Conservation (phyloP, 2,329 filamentous ascomycete genomes). For the Fusarium hainanense region DNA sequence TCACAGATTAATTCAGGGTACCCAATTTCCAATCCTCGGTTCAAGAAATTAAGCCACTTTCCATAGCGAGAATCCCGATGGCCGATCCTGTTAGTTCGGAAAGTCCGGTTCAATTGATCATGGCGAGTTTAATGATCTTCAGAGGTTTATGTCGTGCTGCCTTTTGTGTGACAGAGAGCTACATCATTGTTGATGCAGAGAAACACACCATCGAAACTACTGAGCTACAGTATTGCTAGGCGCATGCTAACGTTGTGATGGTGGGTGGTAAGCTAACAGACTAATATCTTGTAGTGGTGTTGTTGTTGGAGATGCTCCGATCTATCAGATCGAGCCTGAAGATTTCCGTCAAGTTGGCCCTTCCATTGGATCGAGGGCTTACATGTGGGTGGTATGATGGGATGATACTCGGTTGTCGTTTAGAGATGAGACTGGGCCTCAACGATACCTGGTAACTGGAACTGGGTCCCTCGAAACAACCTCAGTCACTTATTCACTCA, state of each 20-base stretch:
- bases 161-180: conserved; percentile 18
- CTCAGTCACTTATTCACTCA: neutral
- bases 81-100: conserved; percentile 12
- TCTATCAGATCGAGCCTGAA: conserved; percentile 33
- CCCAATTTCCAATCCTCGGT: conserved; percentile 4
- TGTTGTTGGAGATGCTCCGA: conserved; percentile 31
- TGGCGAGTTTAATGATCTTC: conserved; percentile 1
- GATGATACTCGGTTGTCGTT: neutral
- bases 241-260: neutral
- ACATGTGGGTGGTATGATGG: conserved; percentile 5
- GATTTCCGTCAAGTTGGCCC: conserved; percentile 2
- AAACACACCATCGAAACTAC: conserved; percentile 15
- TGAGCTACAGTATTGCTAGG: neutral
- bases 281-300: conserved; percentile 2
- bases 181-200: conserved; percentile 13
- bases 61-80: conserved; percentile 8
- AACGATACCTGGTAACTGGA: conserved; percentile 11
- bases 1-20: conserved; percentile 25
- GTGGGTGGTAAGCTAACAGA: neutral
- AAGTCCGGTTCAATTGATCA: conserved; percentile 15
- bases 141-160: neutral
- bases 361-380: conserved; percentile 1
- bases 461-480: neutral
- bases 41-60: conserved; percentile 35
- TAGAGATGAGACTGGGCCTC: neutral